phyloP scores from a whole-genome alignment of 768 basidiomycete species.

The Podaxis rugospora region DNA sequence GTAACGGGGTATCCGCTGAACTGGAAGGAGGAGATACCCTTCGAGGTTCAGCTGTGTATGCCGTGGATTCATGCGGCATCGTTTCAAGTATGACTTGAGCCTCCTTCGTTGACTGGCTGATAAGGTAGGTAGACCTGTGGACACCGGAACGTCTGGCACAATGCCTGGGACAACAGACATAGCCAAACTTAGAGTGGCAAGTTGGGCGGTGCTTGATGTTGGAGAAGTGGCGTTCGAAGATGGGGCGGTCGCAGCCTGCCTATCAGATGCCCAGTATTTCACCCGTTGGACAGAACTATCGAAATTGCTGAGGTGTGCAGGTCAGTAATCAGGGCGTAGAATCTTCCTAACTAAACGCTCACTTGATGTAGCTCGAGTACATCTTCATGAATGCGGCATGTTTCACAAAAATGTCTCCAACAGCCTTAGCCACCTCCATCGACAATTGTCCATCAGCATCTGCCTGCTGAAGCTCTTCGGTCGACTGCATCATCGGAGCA shows the following conservation, averaged over 20 bases:
- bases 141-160: constrained; percentile 32
- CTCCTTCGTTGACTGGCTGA: constrained; percentile 83
- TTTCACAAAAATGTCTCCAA: constrained; percentile 86
- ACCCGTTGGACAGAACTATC: constrained; percentile 88
- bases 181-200: constrained; percentile 59
- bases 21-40: constrained; percentile 89
- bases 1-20: constrained; percentile 98
- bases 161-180: constrained; percentile 42
- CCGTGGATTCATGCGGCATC: constrained; percentile 81
- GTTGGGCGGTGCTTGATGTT: constrained; percentile 56
- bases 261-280: constrained; percentile 76
- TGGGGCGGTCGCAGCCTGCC: constrained; percentile 32
- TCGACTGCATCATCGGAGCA: constrained; percentile 55
- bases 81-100: constrained; percentile 85
- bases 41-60: constrained; percentile 95
- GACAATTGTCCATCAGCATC: constrained; percentile 76
- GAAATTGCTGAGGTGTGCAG: constrained; percentile 63
- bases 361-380: constrained; percentile 99
- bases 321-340: constrained; percentile 12
- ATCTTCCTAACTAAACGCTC: constrained; percentile 12
- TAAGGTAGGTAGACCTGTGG: constrained; percentile 49
- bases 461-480: constrained; percentile 38
- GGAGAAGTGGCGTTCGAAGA: constrained; percentile 50
- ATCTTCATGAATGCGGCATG: constrained; percentile 98
- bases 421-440: constrained; percentile 66